Evolutionary conservation across 2,329 filamentous ascomycete genomes (phyloP).

Genomic region (Cercospora citrullina): DNA sequence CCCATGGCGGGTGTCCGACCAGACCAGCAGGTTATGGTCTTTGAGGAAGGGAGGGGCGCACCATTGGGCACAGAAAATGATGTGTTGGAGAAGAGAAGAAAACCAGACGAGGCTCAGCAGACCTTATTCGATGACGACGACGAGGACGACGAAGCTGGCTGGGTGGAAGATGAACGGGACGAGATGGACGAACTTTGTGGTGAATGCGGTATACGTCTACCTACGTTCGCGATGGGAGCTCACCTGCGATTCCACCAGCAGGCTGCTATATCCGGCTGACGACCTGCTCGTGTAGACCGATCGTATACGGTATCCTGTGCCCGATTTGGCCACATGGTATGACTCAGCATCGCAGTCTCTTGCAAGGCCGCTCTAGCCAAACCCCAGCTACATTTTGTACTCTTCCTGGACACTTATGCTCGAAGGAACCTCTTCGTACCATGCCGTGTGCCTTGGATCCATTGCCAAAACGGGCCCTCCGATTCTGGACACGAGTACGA

Average conservation of each 20-base stretch:
- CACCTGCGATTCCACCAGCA: conserved; percentile 55
- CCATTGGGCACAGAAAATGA: neutral
- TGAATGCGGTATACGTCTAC: conserved; percentile 56
- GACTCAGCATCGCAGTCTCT: neutral
- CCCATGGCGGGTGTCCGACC: neutral
- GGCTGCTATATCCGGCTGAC: neutral
- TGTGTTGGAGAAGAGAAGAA: too few species aligned
- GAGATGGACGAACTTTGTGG: conserved; percentile 42
- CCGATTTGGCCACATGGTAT: neutral
- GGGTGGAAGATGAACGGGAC: conserved; percentile 28
- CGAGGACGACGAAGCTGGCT: conserved; percentile 20
- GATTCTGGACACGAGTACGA: neutral
- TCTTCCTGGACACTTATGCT: too few species aligned
- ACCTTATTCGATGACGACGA: conserved; percentile 25
- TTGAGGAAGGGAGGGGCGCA: conserved; percentile 4
- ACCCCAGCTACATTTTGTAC: too few species aligned
- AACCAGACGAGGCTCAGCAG: conserved; percentile 9
- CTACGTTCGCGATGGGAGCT: conserved; percentile 59
- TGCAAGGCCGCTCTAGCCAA: neutral
- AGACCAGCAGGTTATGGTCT: neutral
- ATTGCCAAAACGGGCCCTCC: neutral
- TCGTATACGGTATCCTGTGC: neutral
- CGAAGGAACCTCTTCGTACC: neutral
- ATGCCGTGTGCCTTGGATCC: neutral
- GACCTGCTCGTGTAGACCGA: neutral